These are phyloP conservation scores for Leccinum subtestaceum DNA, from an alignment of 768 basidiomycete species.

Conservation along the genomic window DNA sequence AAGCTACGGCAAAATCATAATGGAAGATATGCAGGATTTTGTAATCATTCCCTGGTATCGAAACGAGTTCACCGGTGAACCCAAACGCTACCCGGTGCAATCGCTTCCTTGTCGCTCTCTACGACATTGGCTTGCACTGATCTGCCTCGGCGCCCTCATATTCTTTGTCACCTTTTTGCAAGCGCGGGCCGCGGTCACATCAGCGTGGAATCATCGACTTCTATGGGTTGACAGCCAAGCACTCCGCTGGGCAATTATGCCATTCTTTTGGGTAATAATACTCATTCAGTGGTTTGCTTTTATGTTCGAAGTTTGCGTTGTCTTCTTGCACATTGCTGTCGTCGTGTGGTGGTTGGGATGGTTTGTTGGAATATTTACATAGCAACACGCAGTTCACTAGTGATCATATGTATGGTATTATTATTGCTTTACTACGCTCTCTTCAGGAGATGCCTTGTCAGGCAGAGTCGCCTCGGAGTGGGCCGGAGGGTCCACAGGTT, in stretches of 20 bases:
- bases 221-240: conserved; percentile 57
- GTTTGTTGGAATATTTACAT: conserved; percentile 52
- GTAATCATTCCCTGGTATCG: conserved; percentile 80
- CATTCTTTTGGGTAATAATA: conserved; percentile 62
- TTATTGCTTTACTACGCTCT: background rate
- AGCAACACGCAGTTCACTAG: conserved; percentile 6
- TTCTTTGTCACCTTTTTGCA: conserved; percentile 55
- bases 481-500: background rate
- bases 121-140: conserved; percentile 65
- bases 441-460: background rate
- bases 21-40: conserved; percentile 76
- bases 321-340: conserved; percentile 56
- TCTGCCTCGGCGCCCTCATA: conserved; percentile 48
- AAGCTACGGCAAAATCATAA: conserved; percentile 78
- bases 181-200: conserved; percentile 54
- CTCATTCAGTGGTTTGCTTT: conserved; percentile 68
- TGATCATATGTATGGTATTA: background rate
- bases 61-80: conserved; percentile 79
- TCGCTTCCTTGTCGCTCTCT: conserved; percentile 59
- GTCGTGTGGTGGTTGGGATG: conserved; percentile 77
- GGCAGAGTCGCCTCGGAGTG: conserved; percentile 1
- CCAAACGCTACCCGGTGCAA: conserved; percentile 61
- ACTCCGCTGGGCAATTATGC: conserved; percentile 60
- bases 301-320: conserved; percentile 52
- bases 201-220: conserved; percentile 51